Percentiles rank a stretch among this genome's conserved stretches.
phyloP scores from a whole-genome alignment of 2,329 filamentous ascomycete species.

The Coniella vitis region DNA sequence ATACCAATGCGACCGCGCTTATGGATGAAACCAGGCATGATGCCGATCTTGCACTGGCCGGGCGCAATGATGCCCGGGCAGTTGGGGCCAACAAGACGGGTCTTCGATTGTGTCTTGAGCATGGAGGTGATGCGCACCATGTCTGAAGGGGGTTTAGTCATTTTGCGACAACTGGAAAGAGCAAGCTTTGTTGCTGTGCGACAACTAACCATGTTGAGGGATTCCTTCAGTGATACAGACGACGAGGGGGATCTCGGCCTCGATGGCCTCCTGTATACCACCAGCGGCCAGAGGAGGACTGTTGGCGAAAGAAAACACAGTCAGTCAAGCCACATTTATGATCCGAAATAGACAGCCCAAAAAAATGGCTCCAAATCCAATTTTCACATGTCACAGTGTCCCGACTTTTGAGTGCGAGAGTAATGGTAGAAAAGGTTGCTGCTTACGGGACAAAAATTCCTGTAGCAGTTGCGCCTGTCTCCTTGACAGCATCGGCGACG shows the following conservation, averaged over 20 bases:
- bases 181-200: background rate
- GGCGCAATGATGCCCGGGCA: slow-evolving; percentile 94
- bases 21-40: slow-evolving; percentile 99
- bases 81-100: slow-evolving; percentile 92
- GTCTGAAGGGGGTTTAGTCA: slow-evolving; percentile 46
- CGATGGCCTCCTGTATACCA: slow-evolving; percentile 94
- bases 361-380: background rate
- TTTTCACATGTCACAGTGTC: background rate
- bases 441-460: slow-evolving; percentile 92
- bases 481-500: slow-evolving; percentile 80
- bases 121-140: slow-evolving; percentile 99
- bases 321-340: slow-evolving; percentile 1
- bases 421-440: slow-evolving; percentile 40
- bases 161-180: slow-evolving; percentile 1
- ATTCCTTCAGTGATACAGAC: slow-evolving; percentile 99
- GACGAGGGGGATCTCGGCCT: slow-evolving; percentile 86
- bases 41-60: slow-evolving; percentile 99
- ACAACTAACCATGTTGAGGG: slow-evolving; percentile 77
- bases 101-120: slow-evolving; percentile 96
- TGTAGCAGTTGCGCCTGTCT: slow-evolving; percentile 84
- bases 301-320: slow-evolving; percentile 16
- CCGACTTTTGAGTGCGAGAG: background rate
- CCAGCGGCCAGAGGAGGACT: slow-evolving; percentile 86
- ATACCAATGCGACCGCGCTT: slow-evolving; percentile 98
- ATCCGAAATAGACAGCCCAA: too few species aligned